Evolutionary conservation across 176 grass and related monocot genomes (phyloP).

Genomic region (Zizania latifolia): DNA sequence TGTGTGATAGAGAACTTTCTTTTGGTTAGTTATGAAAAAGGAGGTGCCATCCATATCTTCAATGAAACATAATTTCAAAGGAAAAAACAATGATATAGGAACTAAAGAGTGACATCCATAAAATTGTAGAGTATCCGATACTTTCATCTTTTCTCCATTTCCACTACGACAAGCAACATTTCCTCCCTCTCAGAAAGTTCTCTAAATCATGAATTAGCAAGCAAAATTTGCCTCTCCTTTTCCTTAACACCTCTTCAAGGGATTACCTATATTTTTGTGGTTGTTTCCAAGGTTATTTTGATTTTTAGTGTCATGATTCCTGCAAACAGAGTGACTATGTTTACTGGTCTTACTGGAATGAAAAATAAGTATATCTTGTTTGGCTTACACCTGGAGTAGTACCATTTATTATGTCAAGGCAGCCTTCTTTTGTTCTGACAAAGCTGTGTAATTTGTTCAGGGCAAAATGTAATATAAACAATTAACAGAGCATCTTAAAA

Average conservation of each 20-base stretch:
- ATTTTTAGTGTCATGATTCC: no score
- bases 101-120: neutral
- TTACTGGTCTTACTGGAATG: no score
- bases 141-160: neutral
- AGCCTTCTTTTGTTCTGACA: no score
- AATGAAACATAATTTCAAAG: neutral
- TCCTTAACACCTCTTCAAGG: neutral
- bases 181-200: neutral
- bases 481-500: no score
- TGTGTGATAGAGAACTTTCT: neutral
- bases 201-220: neutral
- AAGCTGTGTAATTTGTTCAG: no score
- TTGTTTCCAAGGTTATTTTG: neutral
- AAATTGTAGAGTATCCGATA: neutral
- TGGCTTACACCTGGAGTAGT: no score
- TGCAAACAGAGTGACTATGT: no score
- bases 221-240: neutral
- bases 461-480: no score
- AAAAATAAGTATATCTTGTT: no score
- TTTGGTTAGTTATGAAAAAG: neutral
- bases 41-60: neutral
- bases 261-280: neutral
- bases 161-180: neutral
- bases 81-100: neutral
- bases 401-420: no score